A percentile compares a stretch with the other conserved stretches of the same genome.
Conservation (phyloP, 2,329 filamentous ascomycete genomes). For the Diplodia intermedia region DNA sequence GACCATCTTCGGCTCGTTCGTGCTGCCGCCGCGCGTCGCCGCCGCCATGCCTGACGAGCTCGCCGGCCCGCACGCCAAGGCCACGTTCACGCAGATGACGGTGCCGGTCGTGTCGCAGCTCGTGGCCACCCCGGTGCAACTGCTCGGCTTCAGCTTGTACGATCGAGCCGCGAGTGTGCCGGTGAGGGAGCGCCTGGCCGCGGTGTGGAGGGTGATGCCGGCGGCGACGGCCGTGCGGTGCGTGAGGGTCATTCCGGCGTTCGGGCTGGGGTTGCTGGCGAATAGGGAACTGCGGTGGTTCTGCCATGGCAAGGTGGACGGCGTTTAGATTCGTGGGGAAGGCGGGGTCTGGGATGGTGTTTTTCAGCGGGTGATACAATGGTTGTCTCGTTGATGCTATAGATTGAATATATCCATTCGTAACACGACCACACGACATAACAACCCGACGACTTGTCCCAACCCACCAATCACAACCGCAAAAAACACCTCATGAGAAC, state of each 20-base stretch:
- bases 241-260: constrained; percentile 42
- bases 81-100: constrained; percentile 40
- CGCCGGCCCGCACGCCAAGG: constrained; percentile 36
- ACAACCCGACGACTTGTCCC: neutral
- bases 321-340: neutral
- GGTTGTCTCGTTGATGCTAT: neutral
- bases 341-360: too few species aligned
- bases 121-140: constrained; percentile 41
- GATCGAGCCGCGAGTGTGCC: constrained; percentile 30
- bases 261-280: constrained; percentile 40
- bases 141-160: constrained; percentile 41
- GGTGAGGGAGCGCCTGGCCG: constrained; percentile 25
- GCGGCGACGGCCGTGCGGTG: constrained; percentile 41
- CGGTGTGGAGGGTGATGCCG: constrained; percentile 36
- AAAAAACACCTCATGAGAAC: too few species aligned
- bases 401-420: neutral
- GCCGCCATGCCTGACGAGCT: constrained; percentile 36
- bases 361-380: neutral
- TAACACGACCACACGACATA: neutral
- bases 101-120: constrained; percentile 42
- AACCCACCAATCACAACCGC: neutral
- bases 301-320: constrained; percentile 34
- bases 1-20: constrained; percentile 44
- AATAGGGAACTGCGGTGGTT: constrained; percentile 39
- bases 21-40: constrained; percentile 40